phyloP scores from a whole-genome alignment of 1,139 yeast genomes.

The Geotrichum klebahnii region DNA sequence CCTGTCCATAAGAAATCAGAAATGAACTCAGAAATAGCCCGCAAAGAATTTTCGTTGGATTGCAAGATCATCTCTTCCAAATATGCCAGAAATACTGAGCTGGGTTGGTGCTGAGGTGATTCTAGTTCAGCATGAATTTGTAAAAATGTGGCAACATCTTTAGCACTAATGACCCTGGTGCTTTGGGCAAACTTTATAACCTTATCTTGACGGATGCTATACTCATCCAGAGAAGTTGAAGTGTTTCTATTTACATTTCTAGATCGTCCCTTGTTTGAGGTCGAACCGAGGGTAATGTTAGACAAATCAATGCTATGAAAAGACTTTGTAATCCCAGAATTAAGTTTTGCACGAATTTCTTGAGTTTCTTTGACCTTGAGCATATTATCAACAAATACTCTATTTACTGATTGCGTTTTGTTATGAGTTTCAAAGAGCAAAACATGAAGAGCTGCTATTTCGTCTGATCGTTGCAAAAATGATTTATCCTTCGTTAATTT shows the following conservation, averaged over 20 bases:
- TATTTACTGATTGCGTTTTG: neutral
- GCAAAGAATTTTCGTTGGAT: conserved; percentile 18
- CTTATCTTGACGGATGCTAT: neutral
- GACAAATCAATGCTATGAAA: conserved; percentile 1
- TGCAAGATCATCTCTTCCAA: conserved; percentile 14
- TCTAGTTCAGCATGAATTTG: conserved; percentile 13
- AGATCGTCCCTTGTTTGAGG: neutral
- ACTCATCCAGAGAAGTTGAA: neutral
- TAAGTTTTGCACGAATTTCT: neutral
- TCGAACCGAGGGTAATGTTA: neutral
- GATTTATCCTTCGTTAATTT: neutral
- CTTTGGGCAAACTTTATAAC: conserved; percentile 13
- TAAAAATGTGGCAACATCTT: conserved; percentile 16
- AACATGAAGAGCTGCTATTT: conserved; percentile 1
- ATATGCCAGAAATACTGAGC: conserved; percentile 10
- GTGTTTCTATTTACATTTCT: neutral
- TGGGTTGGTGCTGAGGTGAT: neutral
- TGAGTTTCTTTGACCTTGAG: conserved; percentile 1
- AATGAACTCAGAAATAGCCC: conserved; percentile 16
- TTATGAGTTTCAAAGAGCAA: conserved; percentile 7
- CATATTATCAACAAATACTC: conserved; percentile 4
- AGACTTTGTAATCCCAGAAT: conserved; percentile 6
- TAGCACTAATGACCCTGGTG: conserved; percentile 9
- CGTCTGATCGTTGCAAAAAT: conserved; percentile 5
- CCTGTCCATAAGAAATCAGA: conserved; percentile 3